These are phyloP conservation scores for Saccharomyces hybrid DNA, from an alignment of 1,139 yeast species.

Conservation along the genomic window DNA sequence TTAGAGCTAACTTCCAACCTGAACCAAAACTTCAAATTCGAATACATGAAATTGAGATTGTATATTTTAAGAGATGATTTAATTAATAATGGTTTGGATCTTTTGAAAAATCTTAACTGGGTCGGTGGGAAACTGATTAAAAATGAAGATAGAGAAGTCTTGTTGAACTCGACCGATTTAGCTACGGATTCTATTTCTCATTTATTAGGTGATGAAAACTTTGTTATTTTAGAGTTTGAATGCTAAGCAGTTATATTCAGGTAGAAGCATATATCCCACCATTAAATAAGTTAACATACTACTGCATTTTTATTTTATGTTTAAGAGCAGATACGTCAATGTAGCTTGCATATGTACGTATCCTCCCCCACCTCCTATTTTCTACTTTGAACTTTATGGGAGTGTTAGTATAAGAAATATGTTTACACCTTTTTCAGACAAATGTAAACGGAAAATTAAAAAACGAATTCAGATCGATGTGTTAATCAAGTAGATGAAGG, in stretches of 20 bases:
- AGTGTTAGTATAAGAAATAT: background rate
- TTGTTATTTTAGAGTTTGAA: constrained; percentile 27
- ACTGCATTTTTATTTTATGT: background rate
- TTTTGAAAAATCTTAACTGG: constrained; percentile 28
- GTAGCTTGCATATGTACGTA: background rate
- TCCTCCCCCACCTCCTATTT: background rate
- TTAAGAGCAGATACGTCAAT: background rate
- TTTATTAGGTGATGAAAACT: constrained; percentile 24
- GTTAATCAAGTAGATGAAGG: background rate
- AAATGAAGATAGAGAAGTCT: constrained; percentile 21
- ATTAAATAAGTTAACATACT: background rate
- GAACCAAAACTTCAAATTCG: constrained; percentile 5
- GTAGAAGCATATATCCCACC: background rate
- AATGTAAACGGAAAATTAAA: background rate
- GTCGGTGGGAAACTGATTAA: constrained; percentile 27
- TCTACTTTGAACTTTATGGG: background rate
- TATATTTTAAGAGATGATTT: constrained; percentile 21
- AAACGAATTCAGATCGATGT: background rate
- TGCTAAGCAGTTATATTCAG: constrained; percentile 11
- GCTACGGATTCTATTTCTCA: constrained; percentile 10
- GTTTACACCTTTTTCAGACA: background rate
- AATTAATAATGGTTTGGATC: constrained; percentile 14
- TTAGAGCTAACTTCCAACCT: constrained; percentile 21
- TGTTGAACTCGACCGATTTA: constrained; percentile 2
- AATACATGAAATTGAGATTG: constrained; percentile 15